Conservation (phyloP, 768 basidiomycete species). For the Termitomyces sp. region DNA sequence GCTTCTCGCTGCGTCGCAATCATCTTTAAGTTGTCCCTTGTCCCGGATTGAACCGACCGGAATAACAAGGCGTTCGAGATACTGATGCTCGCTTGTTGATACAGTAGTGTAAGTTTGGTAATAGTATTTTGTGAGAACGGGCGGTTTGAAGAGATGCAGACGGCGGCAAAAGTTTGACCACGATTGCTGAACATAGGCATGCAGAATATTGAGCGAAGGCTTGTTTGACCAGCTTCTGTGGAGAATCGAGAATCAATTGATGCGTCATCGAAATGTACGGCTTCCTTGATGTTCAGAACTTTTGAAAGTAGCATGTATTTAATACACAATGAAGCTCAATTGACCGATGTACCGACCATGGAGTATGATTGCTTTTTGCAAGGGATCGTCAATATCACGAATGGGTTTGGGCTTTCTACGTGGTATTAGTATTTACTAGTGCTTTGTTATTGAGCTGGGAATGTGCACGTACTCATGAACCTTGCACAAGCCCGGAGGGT, state of each 20-base stretch:
- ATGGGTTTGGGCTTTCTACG: conserved; percentile 56
- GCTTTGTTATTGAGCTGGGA: neutral
- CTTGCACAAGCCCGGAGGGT: conserved; percentile 52
- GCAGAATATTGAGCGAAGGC: conserved; percentile 58
- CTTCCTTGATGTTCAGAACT: conserved; percentile 67
- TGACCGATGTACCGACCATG: conserved; percentile 40
- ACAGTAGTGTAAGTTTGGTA: conserved; percentile 57
- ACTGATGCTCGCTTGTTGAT: conserved; percentile 72
- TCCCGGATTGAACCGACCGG: conserved; percentile 69
- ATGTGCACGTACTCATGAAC: conserved; percentile 57
- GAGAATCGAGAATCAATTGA: conserved; percentile 62
- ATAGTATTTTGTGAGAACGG: conserved; percentile 57
- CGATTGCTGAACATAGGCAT: conserved; percentile 71
- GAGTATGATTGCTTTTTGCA: conserved; percentile 63
- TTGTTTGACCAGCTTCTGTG: conserved; percentile 58
- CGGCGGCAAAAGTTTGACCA: conserved; percentile 68
- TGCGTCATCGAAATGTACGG: conserved; percentile 55
- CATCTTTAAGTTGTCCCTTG: conserved; percentile 71
- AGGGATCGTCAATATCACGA: conserved; percentile 51
- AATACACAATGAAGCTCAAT: neutral
- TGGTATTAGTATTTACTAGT: neutral
- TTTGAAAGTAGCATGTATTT: neutral
- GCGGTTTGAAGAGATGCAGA: conserved; percentile 63
- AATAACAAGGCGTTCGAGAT: conserved; percentile 73
- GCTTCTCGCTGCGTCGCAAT: conserved; percentile 68